A percentile compares a stretch with the other conserved stretches of the same genome.
These are phyloP conservation scores for Miscanthus sacchariflorus DNA, from an alignment of 202 grass and related monocot species.

Conservation along the genomic window DNA sequence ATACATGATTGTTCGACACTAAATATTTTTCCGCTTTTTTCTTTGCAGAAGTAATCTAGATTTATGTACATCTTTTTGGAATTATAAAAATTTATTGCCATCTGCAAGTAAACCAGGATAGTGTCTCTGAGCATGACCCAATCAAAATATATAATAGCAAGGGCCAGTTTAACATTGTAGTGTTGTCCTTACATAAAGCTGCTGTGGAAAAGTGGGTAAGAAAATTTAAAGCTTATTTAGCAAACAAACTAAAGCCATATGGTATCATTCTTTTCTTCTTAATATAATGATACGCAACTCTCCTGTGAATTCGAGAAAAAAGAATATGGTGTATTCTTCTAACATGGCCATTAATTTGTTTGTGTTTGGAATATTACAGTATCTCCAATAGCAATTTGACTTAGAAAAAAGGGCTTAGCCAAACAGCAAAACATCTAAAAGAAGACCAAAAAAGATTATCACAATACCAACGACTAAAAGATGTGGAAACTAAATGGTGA, in stretches of 20 bases:
- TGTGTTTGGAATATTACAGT: not conserved
- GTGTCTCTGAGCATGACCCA: not conserved
- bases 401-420: not conserved
- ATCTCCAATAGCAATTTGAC: not conserved
- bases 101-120: not conserved
- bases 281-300: not conserved
- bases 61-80: not conserved
- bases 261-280: not conserved
- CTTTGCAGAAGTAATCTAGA: not conserved
- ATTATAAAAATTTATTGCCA: constrained; percentile 3
- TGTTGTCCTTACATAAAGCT: not conserved
- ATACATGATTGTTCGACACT: not conserved
- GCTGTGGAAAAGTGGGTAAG: not conserved
- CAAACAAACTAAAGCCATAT: constrained; percentile 4
- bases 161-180: not conserved
- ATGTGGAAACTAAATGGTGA: constrained; percentile 6
- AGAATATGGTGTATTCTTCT: not conserved
- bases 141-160: constrained; percentile 19
- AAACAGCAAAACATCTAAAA: not conserved
- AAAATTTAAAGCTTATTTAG: constrained; percentile 6
- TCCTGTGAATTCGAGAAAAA: not conserved
- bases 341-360: not conserved
- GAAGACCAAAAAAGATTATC: not conserved
- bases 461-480: constrained; percentile 6
- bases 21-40: not conserved